Conservation (phyloP, 345 rosid genomes). For the Punica granatum region DNA sequence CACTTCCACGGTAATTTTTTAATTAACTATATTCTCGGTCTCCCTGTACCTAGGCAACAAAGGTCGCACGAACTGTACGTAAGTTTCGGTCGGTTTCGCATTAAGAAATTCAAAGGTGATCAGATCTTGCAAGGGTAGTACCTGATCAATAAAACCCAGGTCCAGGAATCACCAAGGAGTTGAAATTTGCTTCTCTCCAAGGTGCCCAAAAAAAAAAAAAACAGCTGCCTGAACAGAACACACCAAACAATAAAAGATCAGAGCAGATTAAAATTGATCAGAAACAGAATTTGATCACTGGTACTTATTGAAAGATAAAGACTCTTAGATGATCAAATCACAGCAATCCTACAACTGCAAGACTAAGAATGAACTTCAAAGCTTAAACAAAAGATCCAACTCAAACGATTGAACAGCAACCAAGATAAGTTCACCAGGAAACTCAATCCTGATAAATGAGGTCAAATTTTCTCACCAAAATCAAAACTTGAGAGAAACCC, state of each 20-base stretch:
- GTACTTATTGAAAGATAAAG: not conserved
- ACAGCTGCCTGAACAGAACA: not conserved
- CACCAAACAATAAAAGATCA: not conserved
- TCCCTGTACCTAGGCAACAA: not conserved
- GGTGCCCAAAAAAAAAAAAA: not conserved
- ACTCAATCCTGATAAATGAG: not conserved
- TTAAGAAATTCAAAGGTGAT: not conserved
- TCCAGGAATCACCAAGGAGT: constrained; percentile 10
- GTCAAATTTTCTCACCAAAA: not conserved
- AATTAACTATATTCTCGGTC: not conserved
- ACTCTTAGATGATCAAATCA: not conserved
- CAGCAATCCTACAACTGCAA: not conserved
- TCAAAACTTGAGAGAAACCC: not conserved
- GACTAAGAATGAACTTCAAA: not conserved
- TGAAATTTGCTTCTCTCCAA: constrained; percentile 1
- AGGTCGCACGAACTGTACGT: not conserved
- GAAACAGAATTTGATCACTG: not conserved
- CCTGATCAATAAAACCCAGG: constrained; percentile 22
- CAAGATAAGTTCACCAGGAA: not conserved
- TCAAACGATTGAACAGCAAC: not conserved
- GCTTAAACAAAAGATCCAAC: not conserved
- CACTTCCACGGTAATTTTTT: not conserved
- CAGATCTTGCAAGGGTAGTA: not conserved
- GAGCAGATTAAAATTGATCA: not conserved
- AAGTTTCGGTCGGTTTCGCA: not conserved